Evolutionary conservation across 2,329 filamentous ascomycete genomes (phyloP), one percentile per base, ranked within the genome.

Genomic region (Bimuria novae-zelandiae): DNA sequence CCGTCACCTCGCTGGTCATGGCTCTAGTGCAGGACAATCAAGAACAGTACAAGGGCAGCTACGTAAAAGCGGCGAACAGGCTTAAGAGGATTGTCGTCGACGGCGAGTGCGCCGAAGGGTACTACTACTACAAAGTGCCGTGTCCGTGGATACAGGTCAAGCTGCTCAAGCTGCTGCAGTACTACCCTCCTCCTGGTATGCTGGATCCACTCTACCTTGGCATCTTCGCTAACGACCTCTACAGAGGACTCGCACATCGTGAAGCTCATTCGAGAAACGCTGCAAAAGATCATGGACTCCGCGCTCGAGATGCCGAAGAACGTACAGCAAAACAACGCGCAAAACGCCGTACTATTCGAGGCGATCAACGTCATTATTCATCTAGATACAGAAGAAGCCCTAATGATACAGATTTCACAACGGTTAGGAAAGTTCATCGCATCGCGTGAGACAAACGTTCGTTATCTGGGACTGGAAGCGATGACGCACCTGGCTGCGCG

Each of bases 71-170:
- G 27, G 93, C 93, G 0, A 89, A 90, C 56, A 83, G 92, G 51
- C 75, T 99, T 65, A 96, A 96, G 78, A 88, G 90, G 61, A 89
- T 97, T 61, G 82, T 97, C 14, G 87, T 97, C 22, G 93, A 97
- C 63, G 88, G 89, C 59, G 93, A 99, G 64, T 94, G 90, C 67
- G 85, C 90, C 0, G 84, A 86, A 51, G 94, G 97, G 71, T 99
- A 99, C 71, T 84, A 97, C 22, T 99, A 99, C 79, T 99, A 99
- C 81, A 97, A 97, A 69, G 94, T 99, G n/a, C 94, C 94, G 1
- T 99, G 94, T 70, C 94, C 94, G 2, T 99, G 94, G 94, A 87
- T 99, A 52, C 92, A 97, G 76, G 89, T 97, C 68, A 99, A 99
- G 77, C 82, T 99, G 16, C 77, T 99, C 61, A 86, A 92, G 57